A percentile compares a stretch with the other conserved stretches of the same genome.
Conservation (phyloP, 1,284 basidiomycete genomes). For the Exsudoporus floridanus region DNA sequence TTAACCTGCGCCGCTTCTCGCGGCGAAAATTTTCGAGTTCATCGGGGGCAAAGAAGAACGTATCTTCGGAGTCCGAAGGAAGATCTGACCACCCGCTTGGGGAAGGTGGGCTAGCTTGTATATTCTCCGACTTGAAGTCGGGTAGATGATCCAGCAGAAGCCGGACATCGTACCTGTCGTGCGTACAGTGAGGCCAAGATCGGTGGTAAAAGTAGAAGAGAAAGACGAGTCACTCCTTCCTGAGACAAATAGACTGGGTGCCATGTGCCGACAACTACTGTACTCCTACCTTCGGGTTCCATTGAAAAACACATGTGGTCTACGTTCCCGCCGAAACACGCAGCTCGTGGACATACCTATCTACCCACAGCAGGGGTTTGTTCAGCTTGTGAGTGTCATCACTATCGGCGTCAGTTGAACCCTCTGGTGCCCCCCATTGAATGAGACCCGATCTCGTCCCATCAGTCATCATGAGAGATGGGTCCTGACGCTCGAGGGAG, state of each 20-base stretch:
- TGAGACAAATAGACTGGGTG: not conserved
- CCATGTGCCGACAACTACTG: constrained; percentile 7
- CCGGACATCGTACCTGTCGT: constrained; percentile 72
- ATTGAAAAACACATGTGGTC: constrained; percentile 9
- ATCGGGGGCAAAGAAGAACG: constrained; percentile 67
- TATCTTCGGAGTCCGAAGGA: constrained; percentile 80
- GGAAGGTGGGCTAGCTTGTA: constrained; percentile 33
- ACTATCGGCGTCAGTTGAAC: constrained; percentile 4
- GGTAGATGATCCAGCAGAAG: constrained; percentile 62
- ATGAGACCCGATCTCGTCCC: constrained; percentile 46
- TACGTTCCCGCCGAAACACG: constrained; percentile 3
- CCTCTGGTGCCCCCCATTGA: constrained; percentile 36
- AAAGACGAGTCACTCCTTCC: constrained; percentile 13
- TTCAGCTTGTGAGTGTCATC: constrained; percentile 1
- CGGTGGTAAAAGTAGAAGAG: constrained; percentile 10
- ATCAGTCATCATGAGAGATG: constrained; percentile 6
- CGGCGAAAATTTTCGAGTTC: constrained; percentile 67
- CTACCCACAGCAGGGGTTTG: constrained; percentile 59
- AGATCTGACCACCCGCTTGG: constrained; percentile 77
- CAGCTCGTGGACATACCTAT: constrained; percentile 39
- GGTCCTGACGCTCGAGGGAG: constrained; percentile 45
- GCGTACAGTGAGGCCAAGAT: constrained; percentile 15
- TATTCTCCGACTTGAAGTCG: not conserved
- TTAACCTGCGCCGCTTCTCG: constrained; percentile 60
- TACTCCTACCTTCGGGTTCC: constrained; percentile 6